Evolutionary conservation across 306 rosid species (phyloP), one percentile per base, ranked within the genome.

Genomic region (Coriaria nepalensis): DNA sequence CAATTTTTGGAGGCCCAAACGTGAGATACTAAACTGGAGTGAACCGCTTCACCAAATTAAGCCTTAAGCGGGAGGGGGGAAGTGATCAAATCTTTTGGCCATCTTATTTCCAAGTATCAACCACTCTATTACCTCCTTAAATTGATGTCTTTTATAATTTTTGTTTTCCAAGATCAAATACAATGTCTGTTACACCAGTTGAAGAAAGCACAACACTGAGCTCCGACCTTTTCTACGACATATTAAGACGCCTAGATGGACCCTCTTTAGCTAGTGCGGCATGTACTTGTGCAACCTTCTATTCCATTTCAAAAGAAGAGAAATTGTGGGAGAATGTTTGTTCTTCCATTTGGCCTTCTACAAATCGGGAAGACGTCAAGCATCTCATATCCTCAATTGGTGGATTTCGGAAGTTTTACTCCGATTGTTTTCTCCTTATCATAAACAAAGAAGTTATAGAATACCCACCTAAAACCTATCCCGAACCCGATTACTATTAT

Each of bases 311-410:
- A 53, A 83, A 73, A 67, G 94, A 87, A 57, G 96, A 87, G 62
- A 75, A 75, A 47, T 64, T 87, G 53, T 87, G 96, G 96, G 93
- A 83, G 73, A 60, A 83, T 44, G 87, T 76, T 6, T 83, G 96
- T 52, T 68, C 96, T 20, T 68, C 93, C 33, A 68, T 73, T 82
- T 83, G 94, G 94, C 94, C 96, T 65, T 80, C 94, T 6, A 87
- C 96, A 45, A 59, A 78, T 33, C 71, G 93, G 72, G 93, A 80
- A 60, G 96, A 87, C 44, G 87, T 87, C 57, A 87, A 75, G 65
- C 67, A 45, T 47, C 65, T 83, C 40, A 87, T 87, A 62, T 65
- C 82, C 9, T 83, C 71, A 3, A 69, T 80, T 2, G 92, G 96
- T 7, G 96, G 96, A 44, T 87, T 73, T 82, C 62, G 94, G 67